Evolutionary conservation across 495 filamentous ascomycete species (phyloP).

Genomic region (Podospora anserina): DNA sequence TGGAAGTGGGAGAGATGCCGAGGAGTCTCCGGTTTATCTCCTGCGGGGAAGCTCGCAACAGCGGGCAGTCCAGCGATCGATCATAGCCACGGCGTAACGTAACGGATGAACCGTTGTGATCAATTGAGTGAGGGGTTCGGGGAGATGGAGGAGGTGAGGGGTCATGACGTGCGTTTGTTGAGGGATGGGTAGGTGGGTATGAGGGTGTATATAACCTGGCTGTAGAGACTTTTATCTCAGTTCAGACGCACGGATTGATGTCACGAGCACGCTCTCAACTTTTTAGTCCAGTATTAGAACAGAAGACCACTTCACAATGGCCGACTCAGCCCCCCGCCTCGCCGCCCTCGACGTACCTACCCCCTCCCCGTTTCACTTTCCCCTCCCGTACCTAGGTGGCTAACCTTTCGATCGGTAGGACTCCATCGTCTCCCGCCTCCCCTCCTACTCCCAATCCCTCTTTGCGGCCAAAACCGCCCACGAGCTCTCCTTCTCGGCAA

Average conservation of each 20-base stretch:
- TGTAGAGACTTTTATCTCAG: background rate
- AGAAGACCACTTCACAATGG: conserved; percentile 16
- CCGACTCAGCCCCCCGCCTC: conserved; percentile 27
- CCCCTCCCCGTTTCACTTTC: background rate
- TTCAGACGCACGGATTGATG: background rate
- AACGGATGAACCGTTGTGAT: conserved; percentile 11
- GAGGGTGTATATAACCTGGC: background rate
- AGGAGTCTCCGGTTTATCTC: conserved; percentile 35
- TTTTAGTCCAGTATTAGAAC: too few species aligned
- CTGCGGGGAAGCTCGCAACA: conserved; percentile 18
- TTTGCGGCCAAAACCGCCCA: conserved; percentile 79
- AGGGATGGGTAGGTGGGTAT: background rate
- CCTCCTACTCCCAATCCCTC: conserved; percentile 67
- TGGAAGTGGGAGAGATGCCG: background rate
- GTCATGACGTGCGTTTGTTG: conserved; percentile 1
- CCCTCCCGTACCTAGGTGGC: background rate
- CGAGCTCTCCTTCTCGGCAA: conserved; percentile 75
- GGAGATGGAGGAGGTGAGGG: background rate
- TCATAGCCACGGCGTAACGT: conserved; percentile 8
- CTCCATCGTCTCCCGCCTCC: conserved; percentile 52
- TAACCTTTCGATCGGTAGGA: conserved; percentile 26
- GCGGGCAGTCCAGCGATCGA: background rate
- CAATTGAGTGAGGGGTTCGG: conserved; percentile 2
- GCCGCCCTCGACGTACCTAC: conserved; percentile 33
- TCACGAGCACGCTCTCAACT: too few species aligned